These are phyloP conservation scores for Hymenoscyphus repandus DNA, from an alignment of 2,329 filamentous ascomycete genomes.

Conservation along the genomic window DNA sequence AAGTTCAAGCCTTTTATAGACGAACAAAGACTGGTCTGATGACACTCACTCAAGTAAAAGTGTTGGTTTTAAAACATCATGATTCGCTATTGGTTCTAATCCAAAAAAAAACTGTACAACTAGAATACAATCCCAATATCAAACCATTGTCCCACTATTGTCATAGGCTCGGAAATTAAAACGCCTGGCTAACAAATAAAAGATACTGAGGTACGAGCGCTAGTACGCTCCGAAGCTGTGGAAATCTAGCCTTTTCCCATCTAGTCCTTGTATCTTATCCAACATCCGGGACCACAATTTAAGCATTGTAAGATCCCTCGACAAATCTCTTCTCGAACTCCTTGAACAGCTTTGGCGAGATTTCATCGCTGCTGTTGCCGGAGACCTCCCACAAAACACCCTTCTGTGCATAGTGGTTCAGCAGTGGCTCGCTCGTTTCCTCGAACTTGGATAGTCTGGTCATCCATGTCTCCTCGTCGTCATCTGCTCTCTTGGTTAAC, in stretches of 20 bases:
- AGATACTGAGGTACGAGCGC: background rate
- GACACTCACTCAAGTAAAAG: too few species aligned
- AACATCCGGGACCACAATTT: too few species aligned
- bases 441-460: slow-evolving; percentile 76
- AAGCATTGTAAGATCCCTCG: background rate
- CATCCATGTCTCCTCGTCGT: slow-evolving; percentile 81
- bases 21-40: too few species aligned
- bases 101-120: too few species aligned
- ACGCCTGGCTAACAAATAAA: background rate
- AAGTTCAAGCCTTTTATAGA: too few species aligned
- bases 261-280: too few species aligned
- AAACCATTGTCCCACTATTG: too few species aligned
- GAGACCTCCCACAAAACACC: slow-evolving; percentile 82
- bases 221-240: background rate
- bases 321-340: slow-evolving; percentile 78
- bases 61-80: too few species aligned
- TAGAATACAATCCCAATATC: too few species aligned
- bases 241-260: background rate
- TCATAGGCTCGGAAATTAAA: background rate
- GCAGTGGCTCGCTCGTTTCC: slow-evolving; percentile 75
- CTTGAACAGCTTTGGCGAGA: slow-evolving; percentile 78
- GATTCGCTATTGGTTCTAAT: too few species aligned
- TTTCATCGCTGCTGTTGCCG: slow-evolving; percentile 90
- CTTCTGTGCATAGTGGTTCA: slow-evolving; percentile 83
- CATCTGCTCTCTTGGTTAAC: slow-evolving; percentile 77